A percentile compares a stretch with the other conserved stretches of the same genome.
phyloP scores from a whole-genome alignment of 2,329 filamentous ascomycete genomes.

The Penicillium thymicola region DNA sequence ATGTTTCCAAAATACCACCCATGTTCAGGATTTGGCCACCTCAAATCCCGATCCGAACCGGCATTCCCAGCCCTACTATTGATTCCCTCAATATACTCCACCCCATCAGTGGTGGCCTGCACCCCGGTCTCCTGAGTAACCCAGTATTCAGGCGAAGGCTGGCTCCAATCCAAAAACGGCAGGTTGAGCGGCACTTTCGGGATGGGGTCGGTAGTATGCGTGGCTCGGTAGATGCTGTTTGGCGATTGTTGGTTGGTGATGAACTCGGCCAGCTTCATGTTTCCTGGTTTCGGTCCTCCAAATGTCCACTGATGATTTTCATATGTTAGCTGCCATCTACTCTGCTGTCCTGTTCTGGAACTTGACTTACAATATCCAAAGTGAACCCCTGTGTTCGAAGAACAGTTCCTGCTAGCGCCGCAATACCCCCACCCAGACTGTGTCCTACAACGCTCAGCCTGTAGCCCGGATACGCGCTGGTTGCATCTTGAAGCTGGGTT shows the following conservation, averaged over 20 bases:
- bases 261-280: slow-evolving; percentile 1
- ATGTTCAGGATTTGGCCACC: not conserved
- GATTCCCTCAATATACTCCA: not conserved
- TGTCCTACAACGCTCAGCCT: not conserved
- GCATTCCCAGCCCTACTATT: not conserved
- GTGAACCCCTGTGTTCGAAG: not conserved
- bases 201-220: not conserved
- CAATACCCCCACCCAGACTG: not conserved
- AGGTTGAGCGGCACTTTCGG: not conserved
- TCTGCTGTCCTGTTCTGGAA: not conserved
- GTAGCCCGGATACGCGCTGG: not conserved
- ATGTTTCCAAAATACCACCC: slow-evolving; percentile 6
- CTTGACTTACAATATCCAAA: not conserved
- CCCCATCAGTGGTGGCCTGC: not conserved
- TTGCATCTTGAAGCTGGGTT: not conserved
- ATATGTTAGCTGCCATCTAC: not conserved
- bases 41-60: not conserved
- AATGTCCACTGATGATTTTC: not conserved
- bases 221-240: not conserved
- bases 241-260: not conserved
- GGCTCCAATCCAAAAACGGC: not conserved
- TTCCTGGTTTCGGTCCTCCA: not conserved
- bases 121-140: not conserved
- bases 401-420: not conserved
- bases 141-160: slow-evolving; percentile 6